A percentile compares a stretch with the other conserved stretches of the same genome.
phyloP scores from a whole-genome alignment of 2,329 filamentous ascomycete species.

The Ophiostoma perfectum region DNA sequence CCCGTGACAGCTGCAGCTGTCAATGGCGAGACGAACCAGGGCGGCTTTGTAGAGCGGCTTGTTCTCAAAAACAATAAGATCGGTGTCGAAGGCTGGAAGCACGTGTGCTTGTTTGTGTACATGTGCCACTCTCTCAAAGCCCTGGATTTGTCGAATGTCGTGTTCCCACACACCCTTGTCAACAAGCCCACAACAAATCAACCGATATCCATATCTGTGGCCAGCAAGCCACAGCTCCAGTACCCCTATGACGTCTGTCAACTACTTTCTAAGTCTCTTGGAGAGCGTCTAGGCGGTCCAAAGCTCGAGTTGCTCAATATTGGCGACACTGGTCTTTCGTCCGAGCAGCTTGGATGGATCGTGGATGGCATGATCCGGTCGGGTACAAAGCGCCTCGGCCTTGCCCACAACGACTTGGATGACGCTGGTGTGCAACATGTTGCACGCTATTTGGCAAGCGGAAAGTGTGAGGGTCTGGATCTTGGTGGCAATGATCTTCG shows the following conservation, averaged over 20 bases:
- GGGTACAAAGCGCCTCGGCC: conserved; percentile 70
- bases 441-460: conserved; percentile 66
- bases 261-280: conserved; percentile 69
- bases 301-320: conserved; percentile 78
- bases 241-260: conserved; percentile 48
- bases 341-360: conserved; percentile 65
- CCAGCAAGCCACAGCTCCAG: neutral
- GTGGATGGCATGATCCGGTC: conserved; percentile 78
- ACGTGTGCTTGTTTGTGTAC: conserved; percentile 84
- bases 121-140: conserved; percentile 81
- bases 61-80: conserved; percentile 91
- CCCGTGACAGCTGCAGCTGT: conserved; percentile 29
- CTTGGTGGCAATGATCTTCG: conserved; percentile 74
- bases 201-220: neutral
- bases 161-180: conserved; percentile 53
- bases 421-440: conserved; percentile 70
- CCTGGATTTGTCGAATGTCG: conserved; percentile 79
- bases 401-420: conserved; percentile 77
- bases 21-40: conserved; percentile 43
- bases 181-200: conserved; percentile 18
- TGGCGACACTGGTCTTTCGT: conserved; percentile 68
- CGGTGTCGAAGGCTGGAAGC: conserved; percentile 80
- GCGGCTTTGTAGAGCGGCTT: conserved; percentile 78
- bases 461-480: conserved; percentile 81
- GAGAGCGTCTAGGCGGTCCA: conserved; percentile 68